Conservation (phyloP, 805 yeast genomes). For the Lachancea dasiensis region DNA sequence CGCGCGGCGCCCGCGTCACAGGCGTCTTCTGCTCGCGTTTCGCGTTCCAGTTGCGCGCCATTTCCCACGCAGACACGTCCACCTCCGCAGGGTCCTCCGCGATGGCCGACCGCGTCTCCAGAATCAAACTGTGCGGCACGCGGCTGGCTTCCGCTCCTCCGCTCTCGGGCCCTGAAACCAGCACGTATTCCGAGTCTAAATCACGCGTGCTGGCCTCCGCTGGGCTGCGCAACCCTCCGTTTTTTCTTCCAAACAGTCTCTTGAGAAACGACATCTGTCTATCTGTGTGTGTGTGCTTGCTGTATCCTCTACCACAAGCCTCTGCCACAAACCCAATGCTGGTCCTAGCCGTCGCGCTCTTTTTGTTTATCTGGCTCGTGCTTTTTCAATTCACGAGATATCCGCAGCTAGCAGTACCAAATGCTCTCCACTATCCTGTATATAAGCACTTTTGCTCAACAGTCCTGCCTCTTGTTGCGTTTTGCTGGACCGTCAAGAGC, state of each 20-base stretch:
- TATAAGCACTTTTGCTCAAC: background rate
- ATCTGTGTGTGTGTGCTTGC: background rate
- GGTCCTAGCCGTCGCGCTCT: too few species aligned
- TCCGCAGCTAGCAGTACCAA: too few species aligned
- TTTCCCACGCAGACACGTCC: slow-evolving; percentile 21
- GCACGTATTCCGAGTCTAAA: slow-evolving; percentile 15
- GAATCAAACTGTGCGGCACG: background rate
- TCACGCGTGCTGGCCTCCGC: slow-evolving; percentile 8
- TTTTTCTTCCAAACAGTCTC: slow-evolving; percentile 4
- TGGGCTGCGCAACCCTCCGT: background rate
- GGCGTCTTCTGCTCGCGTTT: background rate
- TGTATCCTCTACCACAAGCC: background rate
- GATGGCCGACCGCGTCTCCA: background rate
- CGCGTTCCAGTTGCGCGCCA: slow-evolving; percentile 16
- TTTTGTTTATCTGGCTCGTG: too few species aligned
- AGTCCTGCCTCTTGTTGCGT: slow-evolving; percentile 1
- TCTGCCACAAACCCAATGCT: too few species aligned
- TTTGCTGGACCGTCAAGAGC: background rate
- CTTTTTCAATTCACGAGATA: too few species aligned
- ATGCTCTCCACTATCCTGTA: too few species aligned
- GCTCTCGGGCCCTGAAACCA: slow-evolving; percentile 1
- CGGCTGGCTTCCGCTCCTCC: background rate
- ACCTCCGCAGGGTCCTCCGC: slow-evolving; percentile 15
- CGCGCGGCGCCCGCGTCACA: background rate
- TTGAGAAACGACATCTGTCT: slow-evolving; percentile 9